A percentile compares a stretch with the other conserved stretches of the same genome.
Evolutionary conservation across 371 early-diverging fungal genomes (phyloP).

Genomic region (Catenaria anguillulae): DNA sequence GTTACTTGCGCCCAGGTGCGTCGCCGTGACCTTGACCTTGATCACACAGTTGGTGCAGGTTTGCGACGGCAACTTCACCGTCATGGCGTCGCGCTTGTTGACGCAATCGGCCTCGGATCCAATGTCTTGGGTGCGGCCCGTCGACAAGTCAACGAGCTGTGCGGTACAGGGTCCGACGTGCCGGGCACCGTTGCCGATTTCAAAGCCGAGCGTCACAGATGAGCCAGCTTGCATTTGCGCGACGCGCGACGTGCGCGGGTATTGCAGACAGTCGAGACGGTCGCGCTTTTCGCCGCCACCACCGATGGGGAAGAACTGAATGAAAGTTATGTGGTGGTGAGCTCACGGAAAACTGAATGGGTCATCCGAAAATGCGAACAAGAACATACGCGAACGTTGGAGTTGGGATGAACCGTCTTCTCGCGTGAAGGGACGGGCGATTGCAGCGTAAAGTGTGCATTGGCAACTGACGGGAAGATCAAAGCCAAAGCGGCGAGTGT

Average conservation of each 20-base stretch:
- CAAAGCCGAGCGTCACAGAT: background rate
- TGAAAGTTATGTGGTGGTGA: too few species aligned
- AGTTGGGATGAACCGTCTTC: background rate
- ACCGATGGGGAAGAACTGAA: too few species aligned
- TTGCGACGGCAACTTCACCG: background rate
- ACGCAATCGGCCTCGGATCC: background rate
- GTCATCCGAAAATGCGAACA: too few species aligned
- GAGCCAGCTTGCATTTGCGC: background rate
- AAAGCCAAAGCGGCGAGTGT: too few species aligned
- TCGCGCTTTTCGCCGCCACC: background rate
- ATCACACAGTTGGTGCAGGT: slow-evolving; percentile 1
- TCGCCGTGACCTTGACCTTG: slow-evolving; percentile 2
- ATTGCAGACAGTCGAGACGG: background rate
- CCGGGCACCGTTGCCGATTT: background rate
- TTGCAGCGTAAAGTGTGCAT: background rate
- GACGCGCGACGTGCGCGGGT: background rate
- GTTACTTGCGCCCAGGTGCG: background rate
- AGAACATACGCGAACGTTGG: too few species aligned
- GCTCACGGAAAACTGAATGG: too few species aligned
- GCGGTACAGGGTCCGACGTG: slow-evolving; percentile 6
- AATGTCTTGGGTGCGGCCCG: background rate
- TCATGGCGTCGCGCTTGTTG: background rate
- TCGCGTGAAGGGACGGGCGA: background rate
- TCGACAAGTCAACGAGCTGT: background rate
- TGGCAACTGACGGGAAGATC: too few species aligned